Evolutionary conservation across 257 asterid species (phyloP).

Genomic region (Verbena officinalis): DNA sequence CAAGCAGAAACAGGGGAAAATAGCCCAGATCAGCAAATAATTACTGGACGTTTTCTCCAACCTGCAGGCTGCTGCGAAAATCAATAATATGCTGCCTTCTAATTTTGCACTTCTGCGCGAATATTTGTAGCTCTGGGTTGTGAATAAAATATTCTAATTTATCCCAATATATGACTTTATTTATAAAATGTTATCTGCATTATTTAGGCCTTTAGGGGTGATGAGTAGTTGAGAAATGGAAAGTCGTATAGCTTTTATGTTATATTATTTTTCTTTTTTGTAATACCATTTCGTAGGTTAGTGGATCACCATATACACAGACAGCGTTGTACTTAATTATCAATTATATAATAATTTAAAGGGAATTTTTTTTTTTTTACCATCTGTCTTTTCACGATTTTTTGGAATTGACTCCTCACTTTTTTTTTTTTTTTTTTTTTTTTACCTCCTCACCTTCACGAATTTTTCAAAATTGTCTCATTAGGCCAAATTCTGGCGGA

Average conservation of each 20-base stretch:
- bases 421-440: no score
- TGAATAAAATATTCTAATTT: slow-evolving; percentile 25
- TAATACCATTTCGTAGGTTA: not conserved
- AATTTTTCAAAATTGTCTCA: no score
- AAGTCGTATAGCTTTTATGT: slow-evolving; percentile 20
- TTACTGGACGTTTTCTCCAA: not conserved
- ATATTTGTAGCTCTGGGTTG: slow-evolving; percentile 32
- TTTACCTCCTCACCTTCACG: no score
- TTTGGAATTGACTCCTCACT: no score
- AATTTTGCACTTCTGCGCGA: not conserved
- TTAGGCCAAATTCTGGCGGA: no score
- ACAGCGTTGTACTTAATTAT: not conserved
- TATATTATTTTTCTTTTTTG: not conserved
- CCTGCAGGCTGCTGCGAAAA: not conserved
- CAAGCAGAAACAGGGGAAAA: not conserved
- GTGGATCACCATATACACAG: slow-evolving; percentile 21
- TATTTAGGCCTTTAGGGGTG: no score
- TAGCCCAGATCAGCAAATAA: not conserved
- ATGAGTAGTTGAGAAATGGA: slow-evolving; percentile 9
- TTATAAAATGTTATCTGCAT: slow-evolving; percentile 2
- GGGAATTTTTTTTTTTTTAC: no score
- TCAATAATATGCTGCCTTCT: slow-evolving; percentile 3
- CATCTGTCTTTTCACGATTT: no score
- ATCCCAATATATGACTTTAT: not conserved
- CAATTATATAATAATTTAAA: not conserved